These are phyloP conservation scores for Sphaerulina populicola DNA, from an alignment of 2,329 filamentous ascomycete genomes.

Conservation along the genomic window DNA sequence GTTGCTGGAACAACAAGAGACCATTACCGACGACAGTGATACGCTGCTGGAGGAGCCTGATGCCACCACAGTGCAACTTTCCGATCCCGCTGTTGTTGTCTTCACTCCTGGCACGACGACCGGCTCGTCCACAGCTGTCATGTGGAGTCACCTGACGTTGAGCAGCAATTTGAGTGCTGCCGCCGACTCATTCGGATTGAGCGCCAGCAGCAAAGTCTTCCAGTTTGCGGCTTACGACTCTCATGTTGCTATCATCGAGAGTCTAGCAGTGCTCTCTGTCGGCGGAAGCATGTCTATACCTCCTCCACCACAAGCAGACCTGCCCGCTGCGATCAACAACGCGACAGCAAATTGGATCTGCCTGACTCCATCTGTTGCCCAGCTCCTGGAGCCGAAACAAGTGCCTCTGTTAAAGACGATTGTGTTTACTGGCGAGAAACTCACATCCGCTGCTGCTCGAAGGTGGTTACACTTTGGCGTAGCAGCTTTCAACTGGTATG, in stretches of 20 bases:
- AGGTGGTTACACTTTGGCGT: constrained; percentile 15
- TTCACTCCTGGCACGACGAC: neutral
- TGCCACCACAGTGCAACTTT: neutral
- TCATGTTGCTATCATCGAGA: constrained; percentile 14
- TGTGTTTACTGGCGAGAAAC: constrained; percentile 14
- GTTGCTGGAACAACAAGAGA: neutral
- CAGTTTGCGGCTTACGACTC: constrained; percentile 15
- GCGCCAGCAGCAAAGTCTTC: constrained; percentile 8
- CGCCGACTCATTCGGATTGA: neutral
- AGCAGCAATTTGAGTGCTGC: neutral
- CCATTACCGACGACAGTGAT: neutral
- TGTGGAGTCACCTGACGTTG: constrained; percentile 2
- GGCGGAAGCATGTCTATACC: constrained; percentile 16
- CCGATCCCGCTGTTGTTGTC: neutral
- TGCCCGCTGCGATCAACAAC: constrained; percentile 1
- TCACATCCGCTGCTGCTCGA: constrained; percentile 8
- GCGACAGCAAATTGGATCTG: constrained; percentile 4
- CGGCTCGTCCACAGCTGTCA: constrained; percentile 4
- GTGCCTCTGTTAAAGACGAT: constrained; percentile 8
- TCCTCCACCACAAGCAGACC: constrained; percentile 1
- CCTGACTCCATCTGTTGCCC: constrained; percentile 10
- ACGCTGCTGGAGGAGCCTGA: neutral
- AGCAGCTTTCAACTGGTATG: constrained; percentile 39
- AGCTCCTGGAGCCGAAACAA: neutral
- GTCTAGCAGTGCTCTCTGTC: constrained; percentile 11